Base-by-base conservation (phyloP, 2,329 filamentous ascomycete genomes). In the Beauveria brongniartii region DNA sequence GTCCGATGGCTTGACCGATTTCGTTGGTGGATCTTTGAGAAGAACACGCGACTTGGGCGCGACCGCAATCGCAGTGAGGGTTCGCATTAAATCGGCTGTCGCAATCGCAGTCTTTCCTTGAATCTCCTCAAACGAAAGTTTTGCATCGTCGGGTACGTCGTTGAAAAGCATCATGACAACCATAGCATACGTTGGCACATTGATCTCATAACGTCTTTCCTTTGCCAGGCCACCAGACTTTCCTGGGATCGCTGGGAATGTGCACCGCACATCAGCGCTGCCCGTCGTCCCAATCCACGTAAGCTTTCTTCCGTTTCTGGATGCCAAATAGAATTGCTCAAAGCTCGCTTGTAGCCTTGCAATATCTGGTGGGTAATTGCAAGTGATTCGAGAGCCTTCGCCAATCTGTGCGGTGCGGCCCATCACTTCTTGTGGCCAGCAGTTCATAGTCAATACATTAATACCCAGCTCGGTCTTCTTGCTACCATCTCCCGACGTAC, bases 371-470 rank as follows among this genome's bases (percentile, higher is more conserved):
- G 93, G 92, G 71, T 89, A 97, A 59, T 84, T 87, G 77, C 89
- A 91, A 12, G 71, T 65, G 52, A 70, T 67, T 20, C 69, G 69
- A 40, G 70, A 71, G 63, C 74, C 77, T 18, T 78, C 77, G 44
- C 79, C 76, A 72, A 82, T 67, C 74, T 82, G 68, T 75, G 82
- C 67, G 71, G 80, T 67, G 63, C 84, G 72, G 8, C 88, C 86
- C 86, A 97, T 92, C 14, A 91, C 85, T 67, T 97, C 92, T 66
- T 92, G 85, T 2, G 94, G 94, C 94, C 94, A 99, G 71, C 91
- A 93, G 73, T 95, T 97, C 66, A 88, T 92, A 0, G 92, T 97
- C 44, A 99, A 82, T 34, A 99, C 88, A 65, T 86, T 91, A 74
- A 97, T 88, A 55, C 82, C 83, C 26, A 99, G 81, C 52, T 97